These are phyloP conservation scores for Meredithiella fracta DNA, from an alignment of 2,329 filamentous ascomycete genomes.

Conservation along the genomic window DNA sequence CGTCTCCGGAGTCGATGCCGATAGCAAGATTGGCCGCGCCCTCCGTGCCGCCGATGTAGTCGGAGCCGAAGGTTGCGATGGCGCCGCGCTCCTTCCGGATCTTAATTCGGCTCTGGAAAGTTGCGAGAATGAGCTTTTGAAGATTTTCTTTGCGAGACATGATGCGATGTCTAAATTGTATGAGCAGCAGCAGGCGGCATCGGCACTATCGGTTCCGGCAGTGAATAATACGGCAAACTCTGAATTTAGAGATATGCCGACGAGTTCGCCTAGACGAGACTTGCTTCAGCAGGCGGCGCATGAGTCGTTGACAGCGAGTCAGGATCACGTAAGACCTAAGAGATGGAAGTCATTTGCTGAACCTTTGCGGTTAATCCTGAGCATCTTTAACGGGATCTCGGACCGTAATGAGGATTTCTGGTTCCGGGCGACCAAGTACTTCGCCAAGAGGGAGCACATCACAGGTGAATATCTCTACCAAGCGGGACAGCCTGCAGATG, in stretches of 20 bases:
- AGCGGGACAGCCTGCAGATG: constrained; percentile 58
- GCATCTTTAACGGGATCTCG: constrained; percentile 85
- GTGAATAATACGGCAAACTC: constrained; percentile 17
- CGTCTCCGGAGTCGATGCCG: constrained; percentile 64
- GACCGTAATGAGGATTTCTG: constrained; percentile 87
- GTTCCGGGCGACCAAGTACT: constrained; percentile 66
- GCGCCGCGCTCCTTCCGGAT: constrained; percentile 68
- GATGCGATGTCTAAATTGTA: constrained; percentile 31
- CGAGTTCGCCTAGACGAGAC: constrained; percentile 65
- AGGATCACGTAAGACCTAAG: constrained; percentile 43
- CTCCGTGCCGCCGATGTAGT: constrained; percentile 66
- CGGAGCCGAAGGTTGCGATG: constrained; percentile 46
- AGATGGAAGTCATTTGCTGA: constrained; percentile 81
- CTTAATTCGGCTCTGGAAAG: constrained; percentile 86
- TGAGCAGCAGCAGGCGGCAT: constrained; percentile 28
- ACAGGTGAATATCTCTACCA: constrained; percentile 61
- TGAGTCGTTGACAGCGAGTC: constrained; percentile 32
- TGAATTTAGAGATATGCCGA: constrained; percentile 23
- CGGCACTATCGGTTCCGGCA: constrained; percentile 33
- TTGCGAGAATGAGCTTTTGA: constrained; percentile 87
- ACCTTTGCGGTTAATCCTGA: constrained; percentile 77
- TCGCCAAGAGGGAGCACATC: constrained; percentile 48
- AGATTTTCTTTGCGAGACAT: constrained; percentile 57
- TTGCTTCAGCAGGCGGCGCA: constrained; percentile 66
- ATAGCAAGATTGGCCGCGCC: constrained; percentile 58